Evolutionary conservation across 345 rosid species (phyloP), one percentile per base, ranked within the genome.

Genomic region (Lepidium sativum): DNA sequence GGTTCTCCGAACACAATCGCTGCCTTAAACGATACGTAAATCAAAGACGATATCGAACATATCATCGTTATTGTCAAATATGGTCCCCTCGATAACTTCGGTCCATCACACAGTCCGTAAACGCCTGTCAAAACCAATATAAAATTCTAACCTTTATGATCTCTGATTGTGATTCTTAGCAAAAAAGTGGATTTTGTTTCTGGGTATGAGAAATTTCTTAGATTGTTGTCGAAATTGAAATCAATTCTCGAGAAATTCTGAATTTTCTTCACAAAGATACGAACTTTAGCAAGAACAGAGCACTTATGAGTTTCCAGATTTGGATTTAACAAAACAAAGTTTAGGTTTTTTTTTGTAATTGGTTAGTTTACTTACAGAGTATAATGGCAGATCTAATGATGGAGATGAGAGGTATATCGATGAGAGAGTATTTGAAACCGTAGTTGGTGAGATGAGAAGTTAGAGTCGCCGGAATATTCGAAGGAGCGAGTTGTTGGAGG

Each of bases 21-120:
- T 37, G 95, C 99, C 67, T 94, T 94, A 2, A 84, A 44, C 12
- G 96, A 84, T 23, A 94, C 87, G 38, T 80, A 87, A 16, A 81
- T 80, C 73, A 94, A 48, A 1, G 99, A 90, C 0, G 74, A 71
- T 21, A 86, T 75, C 1, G 97, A 89, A 23, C 96, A 94, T 2
- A 81, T 58, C 60, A 80, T 80, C 9, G 97, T 86, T 14, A 87
- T 82, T 52, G 81, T 84, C 54, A 94, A 18, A 67, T 94, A 94
- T 3, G 97, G 99, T 18, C 99, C 97, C 23, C 88, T 71, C 5
- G 95, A 74, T 8, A 84, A 74, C 63, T 80, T 80, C 1, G 97
- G 99, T 23, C 96, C 96, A 55, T 90, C 96, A 42, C 96, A 94
- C 3, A 94, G 67, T 17, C 95, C 80, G 33, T 94, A 94, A 42